phyloP scores from a whole-genome alignment of 441 rosid genomes.

The Mallotus japonicus region DNA sequence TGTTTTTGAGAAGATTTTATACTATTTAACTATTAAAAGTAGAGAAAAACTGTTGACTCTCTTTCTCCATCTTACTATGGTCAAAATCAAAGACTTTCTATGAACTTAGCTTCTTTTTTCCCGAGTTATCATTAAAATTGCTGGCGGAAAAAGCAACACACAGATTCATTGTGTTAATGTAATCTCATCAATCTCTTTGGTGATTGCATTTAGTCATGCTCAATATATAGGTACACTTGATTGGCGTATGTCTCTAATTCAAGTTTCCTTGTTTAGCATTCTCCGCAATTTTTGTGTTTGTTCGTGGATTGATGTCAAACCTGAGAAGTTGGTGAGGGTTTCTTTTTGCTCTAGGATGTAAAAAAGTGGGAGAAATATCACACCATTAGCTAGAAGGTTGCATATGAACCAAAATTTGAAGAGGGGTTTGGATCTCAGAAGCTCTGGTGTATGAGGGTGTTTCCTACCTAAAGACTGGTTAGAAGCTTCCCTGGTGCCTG shows the following conservation, averaged over 20 bases:
- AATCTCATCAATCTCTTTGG: neutral
- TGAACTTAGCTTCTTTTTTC: neutral
- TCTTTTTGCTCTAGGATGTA: neutral
- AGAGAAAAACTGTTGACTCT: too few relatives aligned
- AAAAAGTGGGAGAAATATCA: neutral
- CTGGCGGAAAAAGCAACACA: neutral
- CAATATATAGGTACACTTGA: neutral
- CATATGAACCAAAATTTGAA: neutral
- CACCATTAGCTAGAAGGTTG: neutral
- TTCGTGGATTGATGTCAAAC: neutral
- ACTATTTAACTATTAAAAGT: neutral
- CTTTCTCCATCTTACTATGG: neutral
- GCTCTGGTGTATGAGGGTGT: neutral
- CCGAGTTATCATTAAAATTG: too few relatives aligned
- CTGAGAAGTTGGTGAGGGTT: neutral
- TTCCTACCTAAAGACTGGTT: neutral
- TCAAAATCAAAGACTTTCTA: neutral
- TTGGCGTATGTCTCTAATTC: neutral
- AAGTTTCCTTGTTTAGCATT: constrained; percentile 1
- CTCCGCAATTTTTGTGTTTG: neutral
- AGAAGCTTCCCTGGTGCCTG: neutral
- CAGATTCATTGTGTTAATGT: neutral
- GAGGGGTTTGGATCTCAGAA: neutral
- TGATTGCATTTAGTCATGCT: neutral
- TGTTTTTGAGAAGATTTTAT: neutral